Base-by-base conservation (phyloP, 305 asterid species). In the Petunia hybrid region DNA sequence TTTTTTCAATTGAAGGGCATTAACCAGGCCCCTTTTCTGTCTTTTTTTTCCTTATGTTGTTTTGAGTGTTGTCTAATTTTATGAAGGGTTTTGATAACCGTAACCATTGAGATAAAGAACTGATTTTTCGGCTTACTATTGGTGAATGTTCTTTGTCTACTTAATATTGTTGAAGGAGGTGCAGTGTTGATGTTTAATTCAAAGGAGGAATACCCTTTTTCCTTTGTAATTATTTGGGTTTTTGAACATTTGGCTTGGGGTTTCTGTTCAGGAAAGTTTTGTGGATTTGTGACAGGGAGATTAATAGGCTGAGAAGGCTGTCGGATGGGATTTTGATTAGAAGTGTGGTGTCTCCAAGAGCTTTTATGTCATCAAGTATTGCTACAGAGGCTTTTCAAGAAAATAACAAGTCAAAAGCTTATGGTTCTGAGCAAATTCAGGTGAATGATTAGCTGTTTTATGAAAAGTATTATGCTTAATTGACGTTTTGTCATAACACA, bases 341-440 rank as follows among this genome's bases (percentile, higher is more conserved):
- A 84, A 87, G 83, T 84, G 84, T 86, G 1, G 87, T 82, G 76
- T 86, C 84, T 81, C 91, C 91, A 46, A 90, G 91, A 86, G 93
- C 95, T 74, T 94, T 94, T 79, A 91, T 91, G 97, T 91, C 98
- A 42, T 86, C 98, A 63, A 91, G 88, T 83, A 77, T 85, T 87
- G 82, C 84, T 78, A 85, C 89, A 1, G 98, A 94, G 62, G 88
- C 96, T 80, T 83, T 90, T 85, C 86, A 83, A 59, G 94, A 91
- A 75, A 84, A 81, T 83, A 84, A 83, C 56, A 88, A 39, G 80
- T 86, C 94, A 13, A 90, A 88, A 79, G 98, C 90, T 76, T 96
- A 96, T 86, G 97, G 98, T 77, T 93, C 98, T 13, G 97, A 96
- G 51, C 99, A 96, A 86, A 96, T 96, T 89, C 99, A 96, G 98